Evolutionary conservation across 805 yeast genomes (phyloP), one percentile per base, ranked within the genome.

Genomic region (Zygoascus bituminiphila): DNA sequence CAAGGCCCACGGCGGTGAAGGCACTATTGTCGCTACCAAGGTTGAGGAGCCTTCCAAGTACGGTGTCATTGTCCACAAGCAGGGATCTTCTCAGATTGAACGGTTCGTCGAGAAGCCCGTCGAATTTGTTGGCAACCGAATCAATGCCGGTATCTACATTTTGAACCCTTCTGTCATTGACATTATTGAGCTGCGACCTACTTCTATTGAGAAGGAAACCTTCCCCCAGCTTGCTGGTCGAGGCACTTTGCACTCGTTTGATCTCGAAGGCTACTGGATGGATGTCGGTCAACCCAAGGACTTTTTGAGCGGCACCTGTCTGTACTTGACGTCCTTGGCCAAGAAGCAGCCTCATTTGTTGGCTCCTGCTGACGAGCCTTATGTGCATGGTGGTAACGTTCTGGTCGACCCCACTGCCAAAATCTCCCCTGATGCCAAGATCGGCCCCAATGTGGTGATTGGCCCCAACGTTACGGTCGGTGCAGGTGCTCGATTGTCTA

Each of bases 281-380:
- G 99, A 93, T 72, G 97, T 93, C 60, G 99, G 99, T 72, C 99
- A 93, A 78, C 99, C 99, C 79, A 93, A 91, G 81, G 99, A 93
- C 74, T 93, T 88, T 82, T 74, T 93, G 57, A 82, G 96, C 52
- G 99, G 99, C 71, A 87, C 97, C 63, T 81, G 88, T 61, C 76
- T 91, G 57, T 93, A 89, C 78, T 78, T 93, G 70, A 77, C 84
- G 68, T 83, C 98, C 49, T 74, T 88, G 65, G 70, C 91, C 62
- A 84, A 84, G 80, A 87, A 82, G 73, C 66, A 73, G 59, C 85
- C 96, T 55, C 77, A 77, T 61, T 66, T 73, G 58, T 80, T 89
- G 66, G 78, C 81, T 53, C 64, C 78, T 44, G 64, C 74, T 54
- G 64, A 69, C 50, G 91, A 80, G 67, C 78, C 76, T 53, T 86